These are phyloP conservation scores for Hansfordia pulvinata DNA, from an alignment of 2,329 filamentous ascomycete species.

Conservation along the genomic window DNA sequence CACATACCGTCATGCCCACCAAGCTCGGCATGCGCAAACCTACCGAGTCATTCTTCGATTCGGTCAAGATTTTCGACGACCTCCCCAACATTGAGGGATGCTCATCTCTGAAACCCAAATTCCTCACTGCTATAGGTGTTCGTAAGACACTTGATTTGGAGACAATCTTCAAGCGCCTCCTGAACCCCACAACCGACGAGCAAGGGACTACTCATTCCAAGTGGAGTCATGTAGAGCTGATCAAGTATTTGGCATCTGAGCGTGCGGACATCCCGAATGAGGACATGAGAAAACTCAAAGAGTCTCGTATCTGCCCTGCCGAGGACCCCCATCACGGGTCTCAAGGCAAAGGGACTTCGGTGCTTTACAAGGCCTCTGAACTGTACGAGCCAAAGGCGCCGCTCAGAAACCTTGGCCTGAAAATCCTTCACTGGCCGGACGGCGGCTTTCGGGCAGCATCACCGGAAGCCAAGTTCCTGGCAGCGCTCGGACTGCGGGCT, in stretches of 20 bases:
- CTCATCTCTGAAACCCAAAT: constrained; percentile 78
- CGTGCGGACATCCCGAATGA: constrained; percentile 72
- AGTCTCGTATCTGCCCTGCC: constrained; percentile 71
- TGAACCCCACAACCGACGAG: constrained; percentile 42
- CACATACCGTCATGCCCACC: constrained; percentile 71
- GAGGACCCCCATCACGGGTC: constrained; percentile 47
- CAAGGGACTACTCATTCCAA: constrained; percentile 40
- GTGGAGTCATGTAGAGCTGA: constrained; percentile 89
- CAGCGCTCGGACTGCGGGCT: constrained; percentile 56
- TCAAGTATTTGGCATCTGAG: constrained; percentile 88
- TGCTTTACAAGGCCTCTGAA: constrained; percentile 60
- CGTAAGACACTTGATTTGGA: constrained; percentile 91
- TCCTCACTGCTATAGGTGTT: constrained; percentile 70
- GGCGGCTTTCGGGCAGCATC: constrained; percentile 51
- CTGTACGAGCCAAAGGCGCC: constrained; percentile 68
- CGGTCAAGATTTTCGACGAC: constrained; percentile 92
- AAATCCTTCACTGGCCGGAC: constrained; percentile 72
- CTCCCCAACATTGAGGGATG: constrained; percentile 68
- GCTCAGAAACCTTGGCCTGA: constrained; percentile 56
- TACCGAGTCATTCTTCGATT: constrained; percentile 76
- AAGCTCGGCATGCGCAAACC: constrained; percentile 82
- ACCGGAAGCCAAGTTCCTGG: constrained; percentile 62
- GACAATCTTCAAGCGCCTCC: constrained; percentile 79
- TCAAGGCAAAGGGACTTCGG: constrained; percentile 32
- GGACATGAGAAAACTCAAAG: constrained; percentile 66